Evolutionary conservation across 2,329 filamentous ascomycete species (phyloP).

Genomic region (Fusarium bulbicola): DNA sequence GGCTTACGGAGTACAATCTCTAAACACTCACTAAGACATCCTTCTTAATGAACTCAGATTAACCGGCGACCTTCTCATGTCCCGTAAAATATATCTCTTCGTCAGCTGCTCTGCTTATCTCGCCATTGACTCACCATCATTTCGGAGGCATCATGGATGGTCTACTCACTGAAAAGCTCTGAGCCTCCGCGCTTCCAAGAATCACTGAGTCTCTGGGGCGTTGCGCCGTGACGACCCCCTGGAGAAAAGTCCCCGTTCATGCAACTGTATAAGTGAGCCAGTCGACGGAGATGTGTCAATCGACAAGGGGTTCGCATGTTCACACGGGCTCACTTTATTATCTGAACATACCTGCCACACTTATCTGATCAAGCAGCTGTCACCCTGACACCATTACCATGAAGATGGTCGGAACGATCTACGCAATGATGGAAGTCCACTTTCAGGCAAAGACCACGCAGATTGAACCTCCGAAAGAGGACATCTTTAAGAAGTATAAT

Average conservation of each 20-base stretch:
- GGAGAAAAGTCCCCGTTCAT: neutral
- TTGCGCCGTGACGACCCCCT: rapidly evolving
- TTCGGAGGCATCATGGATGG: too few relatives aligned
- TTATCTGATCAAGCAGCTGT: rapidly evolving
- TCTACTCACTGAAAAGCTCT: neutral
- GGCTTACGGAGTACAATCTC: too few relatives aligned
- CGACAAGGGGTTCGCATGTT: neutral
- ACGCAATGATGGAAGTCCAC: neutral
- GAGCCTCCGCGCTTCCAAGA: neutral
- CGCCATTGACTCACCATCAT: neutral
- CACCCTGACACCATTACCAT: rapidly evolving
- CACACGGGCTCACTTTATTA: rapidly evolving
- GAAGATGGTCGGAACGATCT: neutral
- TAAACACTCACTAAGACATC: too few relatives aligned
- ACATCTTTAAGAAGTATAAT: neutral
- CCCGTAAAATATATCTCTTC: neutral
- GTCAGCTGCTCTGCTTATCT: neutral
- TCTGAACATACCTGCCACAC: rapidly evolving
- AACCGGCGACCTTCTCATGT: rapidly evolving
- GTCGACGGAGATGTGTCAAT: neutral
- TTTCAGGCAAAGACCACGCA: neutral
- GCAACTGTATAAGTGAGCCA: neutral
- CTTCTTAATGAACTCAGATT: too few relatives aligned
- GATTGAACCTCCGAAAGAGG: neutral
- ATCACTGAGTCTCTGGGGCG: neutral